Conservation (phyloP, 2,329 filamentous ascomycete species). For the Fusarium incarnatum region DNA sequence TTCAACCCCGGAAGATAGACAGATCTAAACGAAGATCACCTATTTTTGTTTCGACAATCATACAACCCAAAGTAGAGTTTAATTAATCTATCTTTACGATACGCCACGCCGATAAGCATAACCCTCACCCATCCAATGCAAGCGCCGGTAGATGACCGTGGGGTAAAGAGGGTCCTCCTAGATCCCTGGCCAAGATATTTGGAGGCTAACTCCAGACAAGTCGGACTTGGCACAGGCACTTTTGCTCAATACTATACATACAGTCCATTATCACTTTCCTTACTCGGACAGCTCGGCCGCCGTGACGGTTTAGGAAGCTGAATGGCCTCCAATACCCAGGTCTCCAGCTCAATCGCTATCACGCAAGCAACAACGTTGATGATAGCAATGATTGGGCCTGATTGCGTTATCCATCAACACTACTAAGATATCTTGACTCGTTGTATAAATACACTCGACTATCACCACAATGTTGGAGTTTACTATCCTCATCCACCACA, state of each 20-base stretch:
- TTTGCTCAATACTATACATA: slow-evolving; percentile 26
- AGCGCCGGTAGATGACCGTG: slow-evolving; percentile 5
- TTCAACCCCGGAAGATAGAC: not conserved
- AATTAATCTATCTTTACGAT: not conserved
- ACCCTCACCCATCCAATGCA: not conserved
- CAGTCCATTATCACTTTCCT: slow-evolving; percentile 39
- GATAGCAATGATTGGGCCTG: slow-evolving; percentile 18
- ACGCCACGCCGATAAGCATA: slow-evolving; percentile 1
- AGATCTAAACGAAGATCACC: not conserved
- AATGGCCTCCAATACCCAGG: not conserved
- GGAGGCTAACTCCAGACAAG: slow-evolving; percentile 14
- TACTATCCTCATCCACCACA: slow-evolving; percentile 28
- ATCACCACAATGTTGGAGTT: slow-evolving; percentile 3
- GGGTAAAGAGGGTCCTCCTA: slow-evolving; percentile 1
- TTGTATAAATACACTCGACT: slow-evolving; percentile 35
- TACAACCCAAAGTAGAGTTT: not conserved
- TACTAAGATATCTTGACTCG: not conserved
- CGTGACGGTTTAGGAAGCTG: slow-evolving; percentile 43
- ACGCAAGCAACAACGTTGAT: slow-evolving; percentile 35
- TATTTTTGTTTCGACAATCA: not conserved
- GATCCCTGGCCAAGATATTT: slow-evolving; percentile 17
- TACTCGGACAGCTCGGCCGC: slow-evolving; percentile 39
- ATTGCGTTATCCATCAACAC: not conserved
- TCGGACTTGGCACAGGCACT: slow-evolving; percentile 32
- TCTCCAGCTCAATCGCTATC: slow-evolving; percentile 22